phyloP scores from a whole-genome alignment of 176 grass and related monocot species.

The Coix lacrymajobi region DNA sequence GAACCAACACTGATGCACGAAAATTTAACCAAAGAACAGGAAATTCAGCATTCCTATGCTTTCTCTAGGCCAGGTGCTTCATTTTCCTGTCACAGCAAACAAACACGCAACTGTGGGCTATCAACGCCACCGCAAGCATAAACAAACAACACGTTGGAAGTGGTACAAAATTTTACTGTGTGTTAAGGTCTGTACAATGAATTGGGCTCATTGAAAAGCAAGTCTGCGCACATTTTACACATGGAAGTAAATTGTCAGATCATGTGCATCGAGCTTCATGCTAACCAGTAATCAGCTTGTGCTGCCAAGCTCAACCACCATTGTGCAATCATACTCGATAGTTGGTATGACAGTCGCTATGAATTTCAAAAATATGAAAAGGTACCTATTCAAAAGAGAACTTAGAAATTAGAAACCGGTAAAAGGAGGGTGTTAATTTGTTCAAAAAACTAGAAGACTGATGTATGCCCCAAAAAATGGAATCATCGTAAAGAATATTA shows the following conservation, averaged over 20 bases:
- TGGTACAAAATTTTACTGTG: not conserved
- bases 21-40: not conserved
- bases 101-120: slow-evolving; percentile 7
- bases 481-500: not conserved
- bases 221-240: not conserved
- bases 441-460: too few species aligned
- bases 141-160: not conserved
- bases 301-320: slow-evolving; percentile 85
- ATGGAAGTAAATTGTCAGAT: not conserved
- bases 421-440: not conserved
- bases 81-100: not conserved
- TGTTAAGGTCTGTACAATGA: not conserved
- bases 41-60: not conserved
- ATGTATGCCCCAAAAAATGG: too few species aligned
- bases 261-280: not conserved
- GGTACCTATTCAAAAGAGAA: slow-evolving; percentile 47
- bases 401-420: not conserved
- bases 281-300: slow-evolving; percentile 42
- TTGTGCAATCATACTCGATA: slow-evolving; percentile 93
- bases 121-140: not conserved
- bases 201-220: not conserved
- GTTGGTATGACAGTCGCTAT: slow-evolving; percentile 90
- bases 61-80: not conserved
- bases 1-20: slow-evolving; percentile 23
- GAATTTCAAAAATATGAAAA: slow-evolving; percentile 97